Base-by-base conservation (phyloP, 148 eudicot species). In the Chenopodium suecicum region DNA sequence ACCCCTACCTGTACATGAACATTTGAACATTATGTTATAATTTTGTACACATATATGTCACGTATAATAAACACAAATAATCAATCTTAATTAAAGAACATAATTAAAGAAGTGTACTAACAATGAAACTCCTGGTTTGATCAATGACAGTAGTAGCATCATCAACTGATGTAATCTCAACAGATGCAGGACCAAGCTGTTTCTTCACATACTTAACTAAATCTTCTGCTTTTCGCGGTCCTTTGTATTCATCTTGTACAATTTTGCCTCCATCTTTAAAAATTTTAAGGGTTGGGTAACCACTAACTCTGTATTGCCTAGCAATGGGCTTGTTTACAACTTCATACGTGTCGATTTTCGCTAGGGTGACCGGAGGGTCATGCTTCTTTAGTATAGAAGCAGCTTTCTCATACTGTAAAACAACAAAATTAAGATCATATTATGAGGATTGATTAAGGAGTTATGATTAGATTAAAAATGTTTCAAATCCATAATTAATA, bases 181-280 rank as follows among this genome's bases (percentile, higher is more conserved):
- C 69, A 16, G 98, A 94, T 8, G 99, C 90, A 41, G 98, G 97
- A 23, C 99, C 97, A 80, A 89, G 86, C 74, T 89, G 94, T 56
- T 90, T 90, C 87, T 87, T 91, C 69, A 94, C 47, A 82, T 88
- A 88, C 25, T 68, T 81, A 29, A 89, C 95, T 60, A 96, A 90
- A 9, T 97, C 99, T 16, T 88, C 88, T 9, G 97, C 92, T n/a
- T 90, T 94, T 16, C 97, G 87, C 4, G 98, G 92, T 52, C 98
- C 97, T 75, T 92, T 90, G 78, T 88, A 92, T 1, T 91, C 91
- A 9, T 73, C 25, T 81, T 96, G 92, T 74, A 85, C 77, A n/a
- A 58, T 68, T 60, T 90, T 86, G 20, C 93, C 99, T 20, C 97
- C 97, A 62, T 89, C 81, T 72, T 95, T 89, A 2, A 96, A 41